These are phyloP conservation scores for Cryptococcus depauperatus DNA, from an alignment of 1,284 basidiomycete species.

Conservation along the genomic window DNA sequence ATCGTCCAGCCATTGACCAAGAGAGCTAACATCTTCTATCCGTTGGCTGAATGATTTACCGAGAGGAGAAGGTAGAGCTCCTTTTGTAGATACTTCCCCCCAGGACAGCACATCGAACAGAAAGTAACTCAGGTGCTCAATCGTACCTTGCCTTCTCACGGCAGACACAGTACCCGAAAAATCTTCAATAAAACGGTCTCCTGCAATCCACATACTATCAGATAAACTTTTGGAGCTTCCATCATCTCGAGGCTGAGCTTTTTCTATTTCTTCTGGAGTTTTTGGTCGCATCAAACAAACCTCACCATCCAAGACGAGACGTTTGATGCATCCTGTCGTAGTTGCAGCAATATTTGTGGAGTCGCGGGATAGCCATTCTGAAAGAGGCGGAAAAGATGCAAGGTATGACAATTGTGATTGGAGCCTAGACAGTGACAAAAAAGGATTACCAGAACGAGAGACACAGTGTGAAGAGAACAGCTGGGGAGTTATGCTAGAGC, in stretches of 20 bases:
- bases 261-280: constrained; percentile 3
- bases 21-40: constrained; percentile 10
- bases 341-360: constrained; percentile 3
- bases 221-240: constrained; percentile 7
- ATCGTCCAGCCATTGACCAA: constrained; percentile 19
- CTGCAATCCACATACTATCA: constrained; percentile 15
- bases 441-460: constrained; percentile 34
- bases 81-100: constrained; percentile 15
- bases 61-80: neutral
- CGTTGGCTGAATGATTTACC: constrained; percentile 25
- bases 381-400: constrained; percentile 8
- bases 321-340: constrained; percentile 16
- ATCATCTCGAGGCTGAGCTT: constrained; percentile 6
- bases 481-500: neutral
- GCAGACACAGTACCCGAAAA: constrained; percentile 32
- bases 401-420: constrained; percentile 19
- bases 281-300: constrained; percentile 32
- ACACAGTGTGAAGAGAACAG: constrained; percentile 17
- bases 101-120: constrained; percentile 36
- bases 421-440: constrained; percentile 25
- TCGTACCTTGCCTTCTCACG: constrained; percentile 21
- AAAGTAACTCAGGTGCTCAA: constrained; percentile 31
- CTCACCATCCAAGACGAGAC: constrained; percentile 43
- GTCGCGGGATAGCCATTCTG: constrained; percentile 15
- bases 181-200: constrained; percentile 33